A percentile compares a stretch with the other conserved stretches of the same genome.
phyloP scores from a whole-genome alignment of 176 grass and related monocot genomes.

The Aegilops tauschii region DNA sequence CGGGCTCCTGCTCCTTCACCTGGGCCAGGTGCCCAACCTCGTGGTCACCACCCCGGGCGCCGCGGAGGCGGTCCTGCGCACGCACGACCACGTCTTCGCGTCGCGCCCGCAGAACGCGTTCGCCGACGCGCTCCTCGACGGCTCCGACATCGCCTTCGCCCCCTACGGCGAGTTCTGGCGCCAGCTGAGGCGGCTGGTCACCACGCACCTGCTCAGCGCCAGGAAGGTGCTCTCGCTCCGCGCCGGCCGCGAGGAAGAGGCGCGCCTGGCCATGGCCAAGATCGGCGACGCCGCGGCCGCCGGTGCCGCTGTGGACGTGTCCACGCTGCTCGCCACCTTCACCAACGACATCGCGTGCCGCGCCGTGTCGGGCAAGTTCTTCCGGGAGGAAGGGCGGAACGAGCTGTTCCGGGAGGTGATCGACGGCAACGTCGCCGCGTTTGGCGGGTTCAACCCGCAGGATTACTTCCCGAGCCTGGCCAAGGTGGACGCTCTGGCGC shows the following conservation, averaged over 20 bases:
- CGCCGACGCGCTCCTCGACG: not conserved
- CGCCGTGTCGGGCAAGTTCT: constrained; percentile 7
- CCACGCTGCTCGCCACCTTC: not conserved
- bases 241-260: not conserved
- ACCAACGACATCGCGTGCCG: not conserved
- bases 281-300: not conserved
- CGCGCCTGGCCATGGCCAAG: not conserved
- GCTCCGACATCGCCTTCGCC: not conserved
- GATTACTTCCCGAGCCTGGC: not conserved
- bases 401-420: constrained; percentile 5
- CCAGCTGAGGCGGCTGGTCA: not conserved
- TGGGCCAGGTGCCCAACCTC: constrained; percentile 6
- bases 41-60: not conserved
- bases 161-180: constrained; percentile 10
- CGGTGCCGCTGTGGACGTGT: not conserved
- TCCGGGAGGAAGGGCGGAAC: constrained; percentile 6
- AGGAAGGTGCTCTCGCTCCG: not conserved
- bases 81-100: constrained; percentile 13
- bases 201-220: constrained; percentile 2
- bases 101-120: not conserved
- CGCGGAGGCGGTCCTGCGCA: not conserved
- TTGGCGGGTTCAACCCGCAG: not conserved
- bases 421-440: not conserved
- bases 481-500: not conserved
- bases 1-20: not conserved